Evolutionary conservation across 2,329 filamentous ascomycete genomes (phyloP).

Genomic region (Botryotinia calthae): DNA sequence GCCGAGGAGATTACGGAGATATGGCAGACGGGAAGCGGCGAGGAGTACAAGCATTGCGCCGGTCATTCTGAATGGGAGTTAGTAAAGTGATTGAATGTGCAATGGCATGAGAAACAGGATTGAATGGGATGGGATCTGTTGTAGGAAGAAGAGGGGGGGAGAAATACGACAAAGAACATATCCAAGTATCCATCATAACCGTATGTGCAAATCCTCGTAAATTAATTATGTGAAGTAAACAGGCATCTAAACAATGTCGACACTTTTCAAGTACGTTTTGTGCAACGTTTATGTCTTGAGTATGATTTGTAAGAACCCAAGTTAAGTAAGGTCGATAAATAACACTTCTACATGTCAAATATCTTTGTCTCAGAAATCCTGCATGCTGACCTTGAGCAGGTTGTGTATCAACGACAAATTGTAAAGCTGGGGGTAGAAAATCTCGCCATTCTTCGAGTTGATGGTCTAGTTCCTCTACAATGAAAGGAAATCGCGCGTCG

Average conservation of each 20-base stretch:
- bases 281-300: constrained; percentile 10
- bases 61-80: constrained; percentile 43
- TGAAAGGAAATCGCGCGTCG: constrained; percentile 46
- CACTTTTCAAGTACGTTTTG: constrained; percentile 43
- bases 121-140: not conserved
- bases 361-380: constrained; percentile 50
- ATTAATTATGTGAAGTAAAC: constrained; percentile 49
- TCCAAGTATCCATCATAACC: constrained; percentile 53
- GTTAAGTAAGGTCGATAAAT: constrained; percentile 53
- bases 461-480: constrained; percentile 49
- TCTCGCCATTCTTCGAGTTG: constrained; percentile 51
- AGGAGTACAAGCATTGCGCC: constrained; percentile 50
- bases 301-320: constrained; percentile 41
- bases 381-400: constrained; percentile 43
- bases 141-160: not conserved
- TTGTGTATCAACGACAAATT: constrained; percentile 41
- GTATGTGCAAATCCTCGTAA: constrained; percentile 50
- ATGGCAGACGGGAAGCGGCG: constrained; percentile 44
- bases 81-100: not conserved
- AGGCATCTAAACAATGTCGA: constrained; percentile 48
- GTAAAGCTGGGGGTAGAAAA: constrained; percentile 45
- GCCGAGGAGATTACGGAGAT: constrained; percentile 42
- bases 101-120: not conserved
- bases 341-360: constrained; percentile 51
- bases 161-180: constrained; percentile 52